phyloP scores from a whole-genome alignment of 257 asterid species.

The Nicotiana otophora region DNA sequence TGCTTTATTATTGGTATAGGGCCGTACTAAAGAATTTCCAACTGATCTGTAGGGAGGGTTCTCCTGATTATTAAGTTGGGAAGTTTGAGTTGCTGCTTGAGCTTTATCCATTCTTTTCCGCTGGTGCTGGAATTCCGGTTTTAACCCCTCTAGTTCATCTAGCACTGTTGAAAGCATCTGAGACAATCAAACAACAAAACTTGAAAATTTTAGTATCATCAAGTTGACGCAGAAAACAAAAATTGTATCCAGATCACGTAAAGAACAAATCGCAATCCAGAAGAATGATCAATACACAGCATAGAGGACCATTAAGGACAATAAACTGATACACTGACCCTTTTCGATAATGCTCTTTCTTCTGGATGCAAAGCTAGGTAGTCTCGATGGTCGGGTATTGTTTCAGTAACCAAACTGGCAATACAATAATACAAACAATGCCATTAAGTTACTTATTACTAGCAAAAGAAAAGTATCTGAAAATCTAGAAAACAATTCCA shows the following conservation, averaged over 20 bases:
- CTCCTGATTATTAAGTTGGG: slow-evolving; percentile 33
- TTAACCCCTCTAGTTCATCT: slow-evolving; percentile 74
- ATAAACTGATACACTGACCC: slow-evolving; percentile 36
- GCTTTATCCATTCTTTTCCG: slow-evolving; percentile 36
- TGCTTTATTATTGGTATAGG: slow-evolving; percentile 23
- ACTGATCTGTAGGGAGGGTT: slow-evolving; percentile 31
- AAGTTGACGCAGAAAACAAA: slow-evolving; percentile 12
- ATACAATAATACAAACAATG: slow-evolving; percentile 6
- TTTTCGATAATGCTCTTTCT: slow-evolving; percentile 44
- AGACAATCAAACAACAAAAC: neutral
- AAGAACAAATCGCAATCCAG: neutral
- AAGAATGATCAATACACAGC: neutral
- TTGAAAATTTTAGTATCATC: slow-evolving; percentile 13
- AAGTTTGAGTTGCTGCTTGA: slow-evolving; percentile 29
- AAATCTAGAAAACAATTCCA: no score
- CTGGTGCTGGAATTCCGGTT: slow-evolving; percentile 53
- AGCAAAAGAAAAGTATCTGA: neutral
- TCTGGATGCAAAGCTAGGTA: slow-evolving; percentile 40
- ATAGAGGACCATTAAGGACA: neutral
- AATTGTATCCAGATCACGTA: slow-evolving; percentile 3
- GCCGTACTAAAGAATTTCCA: slow-evolving; percentile 12
- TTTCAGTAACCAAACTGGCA: slow-evolving; percentile 83
- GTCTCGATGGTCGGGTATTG: slow-evolving; percentile 78
- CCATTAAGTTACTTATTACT: slow-evolving; percentile 14
- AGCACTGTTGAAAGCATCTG: slow-evolving; percentile 59